Conservation (phyloP, 2,329 filamentous ascomycete species). For the Endocalyx cinctus region DNA sequence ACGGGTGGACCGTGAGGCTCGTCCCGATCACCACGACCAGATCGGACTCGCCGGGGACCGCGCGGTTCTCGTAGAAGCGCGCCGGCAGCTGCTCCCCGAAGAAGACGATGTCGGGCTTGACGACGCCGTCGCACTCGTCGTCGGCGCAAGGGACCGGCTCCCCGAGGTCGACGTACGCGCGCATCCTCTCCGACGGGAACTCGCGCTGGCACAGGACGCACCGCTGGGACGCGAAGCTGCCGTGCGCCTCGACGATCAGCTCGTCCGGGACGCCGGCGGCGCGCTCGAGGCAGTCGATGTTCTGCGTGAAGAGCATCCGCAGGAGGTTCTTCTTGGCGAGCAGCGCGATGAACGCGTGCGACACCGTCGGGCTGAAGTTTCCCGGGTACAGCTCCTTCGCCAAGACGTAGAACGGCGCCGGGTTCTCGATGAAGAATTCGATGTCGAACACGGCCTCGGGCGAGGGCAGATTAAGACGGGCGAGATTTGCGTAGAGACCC, state of each 20-base stretch:
- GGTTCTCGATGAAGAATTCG: constrained; percentile 77
- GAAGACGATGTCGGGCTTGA: constrained; percentile 94
- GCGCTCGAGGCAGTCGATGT: constrained; percentile 93
- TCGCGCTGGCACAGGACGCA: constrained; percentile 81
- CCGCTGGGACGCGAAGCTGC: constrained; percentile 84
- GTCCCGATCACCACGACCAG: constrained; percentile 84
- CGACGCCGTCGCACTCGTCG: constrained; percentile 65
- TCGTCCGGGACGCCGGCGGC: constrained; percentile 77
- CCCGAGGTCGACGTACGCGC: constrained; percentile 58
- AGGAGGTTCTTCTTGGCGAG: constrained; percentile 75
- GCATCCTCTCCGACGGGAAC: constrained; percentile 73
- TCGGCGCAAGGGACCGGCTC: constrained; percentile 66
- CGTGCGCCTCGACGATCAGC: constrained; percentile 88
- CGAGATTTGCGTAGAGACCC: constrained; percentile 89
- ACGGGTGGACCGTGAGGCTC: constrained; percentile 82
- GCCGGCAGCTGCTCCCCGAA: constrained; percentile 66
- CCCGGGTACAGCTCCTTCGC: constrained; percentile 91
- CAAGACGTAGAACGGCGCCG: constrained; percentile 85
- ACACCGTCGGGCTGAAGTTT: constrained; percentile 80
- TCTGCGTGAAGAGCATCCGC: constrained; percentile 89
- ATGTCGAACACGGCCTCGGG: constrained; percentile 96
- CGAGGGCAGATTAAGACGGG: constrained; percentile 77
- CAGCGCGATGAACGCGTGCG: constrained; percentile 82
- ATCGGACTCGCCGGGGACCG: constrained; percentile 59
- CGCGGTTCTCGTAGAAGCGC: constrained; percentile 57